Conservation (phyloP, 2,329 filamentous ascomycete species). For the Conoideocrella luteorostrata region DNA sequence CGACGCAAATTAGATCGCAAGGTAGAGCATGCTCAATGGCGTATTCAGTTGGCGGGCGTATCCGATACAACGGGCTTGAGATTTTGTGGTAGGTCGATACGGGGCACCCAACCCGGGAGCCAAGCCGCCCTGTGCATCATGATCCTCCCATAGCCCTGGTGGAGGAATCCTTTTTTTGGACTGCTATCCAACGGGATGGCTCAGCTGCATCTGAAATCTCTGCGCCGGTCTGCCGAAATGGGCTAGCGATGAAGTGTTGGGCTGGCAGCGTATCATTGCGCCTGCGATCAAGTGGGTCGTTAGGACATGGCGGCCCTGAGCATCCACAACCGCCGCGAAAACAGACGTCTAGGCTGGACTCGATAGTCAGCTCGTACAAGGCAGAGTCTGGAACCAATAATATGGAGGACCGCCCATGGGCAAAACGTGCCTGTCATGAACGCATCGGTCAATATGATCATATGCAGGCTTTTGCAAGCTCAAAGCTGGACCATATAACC, state of each 20-base stretch:
- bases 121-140: conserved; percentile 9
- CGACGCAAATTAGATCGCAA: neutral
- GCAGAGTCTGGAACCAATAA: conserved; percentile 5
- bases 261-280: conserved; percentile 3
- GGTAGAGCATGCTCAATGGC: neutral
- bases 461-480: conserved; percentile 15
- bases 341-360: conserved; percentile 13
- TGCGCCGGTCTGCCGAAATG: neutral
- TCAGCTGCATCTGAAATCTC: conserved; percentile 4
- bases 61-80: too few relatives aligned
- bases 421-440: conserved; percentile 10
- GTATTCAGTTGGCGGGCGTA: conserved; percentile 1
- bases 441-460: conserved; percentile 8
- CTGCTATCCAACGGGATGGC: conserved; percentile 1
- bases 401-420: neutral
- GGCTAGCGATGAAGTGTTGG: conserved; percentile 3
- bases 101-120: conserved; percentile 5
- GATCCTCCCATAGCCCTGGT: conserved; percentile 7
- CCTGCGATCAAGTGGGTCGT: conserved; percentile 1
- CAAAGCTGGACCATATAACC: conserved; percentile 13
- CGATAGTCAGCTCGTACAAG: conserved; percentile 16
- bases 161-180: neutral
- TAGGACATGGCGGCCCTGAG: conserved; percentile 11
- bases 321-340: conserved; percentile 11
- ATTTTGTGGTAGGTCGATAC: neutral